Evolutionary conservation across 2,329 filamentous ascomycete genomes (phyloP).

Genomic region (Hymenoscyphus scutula): DNA sequence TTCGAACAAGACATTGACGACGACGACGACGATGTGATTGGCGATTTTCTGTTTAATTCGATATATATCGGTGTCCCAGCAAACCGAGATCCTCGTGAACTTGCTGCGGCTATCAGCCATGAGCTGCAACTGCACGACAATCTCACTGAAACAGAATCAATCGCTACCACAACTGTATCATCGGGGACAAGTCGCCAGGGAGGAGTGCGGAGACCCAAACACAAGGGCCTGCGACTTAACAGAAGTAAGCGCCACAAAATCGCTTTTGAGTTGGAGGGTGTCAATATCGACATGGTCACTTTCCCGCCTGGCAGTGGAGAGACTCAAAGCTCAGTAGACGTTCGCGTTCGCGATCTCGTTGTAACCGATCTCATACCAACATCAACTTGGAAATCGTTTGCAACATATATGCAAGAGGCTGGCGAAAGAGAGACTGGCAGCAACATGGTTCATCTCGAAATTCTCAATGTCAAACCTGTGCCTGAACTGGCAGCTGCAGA

Average conservation of each 20-base stretch:
- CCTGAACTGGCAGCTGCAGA: conserved; percentile 83
- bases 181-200: conserved; percentile 53
- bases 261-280: conserved; percentile 84
- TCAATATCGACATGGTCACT: conserved; percentile 77
- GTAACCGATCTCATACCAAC: conserved; percentile 93
- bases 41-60: conserved; percentile 96
- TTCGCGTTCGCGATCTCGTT: conserved; percentile 79
- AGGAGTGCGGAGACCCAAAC: conserved; percentile 37
- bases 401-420: conserved; percentile 85
- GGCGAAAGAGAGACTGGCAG: conserved; percentile 82
- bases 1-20: conserved; percentile 66
- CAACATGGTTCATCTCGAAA: conserved; percentile 86
- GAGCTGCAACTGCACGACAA: conserved; percentile 85
- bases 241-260: conserved; percentile 93
- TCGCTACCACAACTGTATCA: conserved; percentile 72
- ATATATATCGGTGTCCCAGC: conserved; percentile 94
- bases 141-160: conserved; percentile 83
- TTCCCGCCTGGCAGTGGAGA: conserved; percentile 76
- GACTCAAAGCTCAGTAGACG: conserved; percentile 82
- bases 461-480: conserved; percentile 84
- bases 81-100: conserved; percentile 78
- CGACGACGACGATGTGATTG: conserved; percentile 81
- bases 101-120: conserved; percentile 81
- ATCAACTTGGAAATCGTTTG: conserved; percentile 98
- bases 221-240: conserved; percentile 68